Evolutionary conservation across 1,284 basidiomycete species (phyloP).

Genomic region (Tylopilus sp.): DNA sequence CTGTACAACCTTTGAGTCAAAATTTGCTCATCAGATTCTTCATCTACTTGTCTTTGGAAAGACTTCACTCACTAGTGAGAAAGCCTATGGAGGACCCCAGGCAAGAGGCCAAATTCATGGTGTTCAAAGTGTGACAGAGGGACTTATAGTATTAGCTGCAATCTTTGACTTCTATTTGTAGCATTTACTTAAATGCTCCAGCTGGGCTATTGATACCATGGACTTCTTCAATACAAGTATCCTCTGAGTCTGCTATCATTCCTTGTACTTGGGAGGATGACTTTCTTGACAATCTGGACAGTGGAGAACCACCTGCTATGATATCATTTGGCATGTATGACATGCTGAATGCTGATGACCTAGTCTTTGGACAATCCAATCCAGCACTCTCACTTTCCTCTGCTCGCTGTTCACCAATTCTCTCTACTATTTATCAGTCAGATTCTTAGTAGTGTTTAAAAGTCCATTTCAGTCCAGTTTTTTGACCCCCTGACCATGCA

Average conservation of each 20-base stretch:
- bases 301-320: too few relatives aligned
- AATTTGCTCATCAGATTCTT: neutral
- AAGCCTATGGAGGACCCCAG: conserved; percentile 6
- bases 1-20: neutral
- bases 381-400: too few relatives aligned
- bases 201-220: conserved; percentile 2
- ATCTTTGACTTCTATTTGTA: conserved; percentile 15
- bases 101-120: conserved; percentile 1
- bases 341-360: too few relatives aligned
- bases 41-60: conserved; percentile 10
- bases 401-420: too few relatives aligned
- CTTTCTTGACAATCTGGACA: conserved; percentile 5
- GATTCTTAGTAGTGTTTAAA: too few relatives aligned
- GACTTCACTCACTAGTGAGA: neutral
- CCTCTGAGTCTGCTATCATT: neutral
- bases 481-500: too few relatives aligned
- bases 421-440: too few relatives aligned
- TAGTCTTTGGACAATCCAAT: too few relatives aligned
- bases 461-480: too few relatives aligned
- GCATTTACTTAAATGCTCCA: neutral
- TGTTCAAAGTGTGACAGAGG: conserved; percentile 2
- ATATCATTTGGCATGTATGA: too few relatives aligned
- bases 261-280: conserved; percentile 5
- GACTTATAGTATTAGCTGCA: neutral
- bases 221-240: conserved; percentile 1